These are phyloP conservation scores for Boletellus sp. DNA, from an alignment of 768 basidiomycete genomes.

Conservation along the genomic window DNA sequence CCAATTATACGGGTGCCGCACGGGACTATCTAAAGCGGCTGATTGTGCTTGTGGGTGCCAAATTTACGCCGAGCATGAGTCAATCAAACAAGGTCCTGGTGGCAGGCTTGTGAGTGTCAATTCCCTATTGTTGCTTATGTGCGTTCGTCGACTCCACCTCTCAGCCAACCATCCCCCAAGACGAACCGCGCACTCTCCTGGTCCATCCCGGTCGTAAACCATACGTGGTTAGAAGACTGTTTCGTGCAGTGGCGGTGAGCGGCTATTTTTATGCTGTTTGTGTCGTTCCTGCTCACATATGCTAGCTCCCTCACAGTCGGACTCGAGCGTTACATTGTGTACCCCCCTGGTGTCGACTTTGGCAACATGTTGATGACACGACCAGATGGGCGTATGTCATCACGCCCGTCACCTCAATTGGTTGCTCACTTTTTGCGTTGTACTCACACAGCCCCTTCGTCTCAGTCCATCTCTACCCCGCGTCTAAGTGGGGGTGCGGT, in stretches of 20 bases:
- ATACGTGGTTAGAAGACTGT: constrained; percentile 90
- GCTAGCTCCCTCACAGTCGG: constrained; percentile 52
- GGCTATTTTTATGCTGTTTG: background rate
- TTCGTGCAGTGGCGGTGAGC: constrained; percentile 66
- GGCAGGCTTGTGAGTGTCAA: constrained; percentile 67
- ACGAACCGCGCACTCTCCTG: constrained; percentile 70
- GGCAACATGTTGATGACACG: constrained; percentile 34
- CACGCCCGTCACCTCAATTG: background rate
- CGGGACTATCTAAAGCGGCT: constrained; percentile 87
- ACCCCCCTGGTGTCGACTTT: constrained; percentile 68
- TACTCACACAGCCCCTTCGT: constrained; percentile 6
- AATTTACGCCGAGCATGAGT: constrained; percentile 80
- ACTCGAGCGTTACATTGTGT: constrained; percentile 63
- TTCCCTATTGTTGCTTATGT: background rate
- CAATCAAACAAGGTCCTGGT: constrained; percentile 75
- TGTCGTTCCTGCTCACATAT: background rate
- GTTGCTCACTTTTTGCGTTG: background rate
- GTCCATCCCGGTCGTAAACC: constrained; percentile 86
- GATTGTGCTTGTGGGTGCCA: constrained; percentile 71
- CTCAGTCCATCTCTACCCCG: constrained; percentile 3
- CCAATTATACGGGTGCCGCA: constrained; percentile 84
- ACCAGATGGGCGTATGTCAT: constrained; percentile 15
- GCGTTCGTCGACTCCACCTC: background rate
- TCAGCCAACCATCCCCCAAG: constrained; percentile 49
- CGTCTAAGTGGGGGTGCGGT: constrained; percentile 23